phyloP scores from a whole-genome alignment of 257 asterid genomes.

The Perilla frutescens region DNA sequence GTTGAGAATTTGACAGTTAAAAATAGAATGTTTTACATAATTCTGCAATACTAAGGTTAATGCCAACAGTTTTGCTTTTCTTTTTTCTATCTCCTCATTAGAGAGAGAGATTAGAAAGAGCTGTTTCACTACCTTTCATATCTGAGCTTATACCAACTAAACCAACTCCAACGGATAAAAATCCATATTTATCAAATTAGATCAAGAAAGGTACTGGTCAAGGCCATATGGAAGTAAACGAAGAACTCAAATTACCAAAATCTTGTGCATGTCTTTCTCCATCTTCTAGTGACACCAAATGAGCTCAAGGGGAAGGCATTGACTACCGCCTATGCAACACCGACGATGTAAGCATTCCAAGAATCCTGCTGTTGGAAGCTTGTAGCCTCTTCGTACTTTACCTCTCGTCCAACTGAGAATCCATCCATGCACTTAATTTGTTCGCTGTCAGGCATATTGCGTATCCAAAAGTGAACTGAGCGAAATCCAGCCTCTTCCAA shows the following conservation, averaged over 20 bases:
- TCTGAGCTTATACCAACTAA: too few species aligned
- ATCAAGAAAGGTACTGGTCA: constrained; percentile 21
- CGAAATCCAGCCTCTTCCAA: constrained; percentile 93
- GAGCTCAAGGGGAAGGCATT: constrained; percentile 8
- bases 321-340: constrained; percentile 57
- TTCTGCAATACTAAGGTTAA: too few species aligned
- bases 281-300: background rate
- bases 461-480: constrained; percentile 82
- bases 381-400: constrained; percentile 82
- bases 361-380: constrained; percentile 93
- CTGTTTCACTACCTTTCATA: too few species aligned
- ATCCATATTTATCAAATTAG: constrained; percentile 12
- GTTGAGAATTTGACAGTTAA: too few species aligned
- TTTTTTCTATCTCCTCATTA: too few species aligned
- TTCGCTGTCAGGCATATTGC: constrained; percentile 84
- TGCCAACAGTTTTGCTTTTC: too few species aligned
- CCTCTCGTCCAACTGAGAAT: constrained; percentile 68
- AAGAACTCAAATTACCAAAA: constrained; percentile 16
- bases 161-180: background rate
- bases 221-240: background rate
- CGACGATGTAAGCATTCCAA: constrained; percentile 94
- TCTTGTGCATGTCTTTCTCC: constrained; percentile 5
- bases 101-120: too few species aligned
- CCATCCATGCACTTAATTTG: constrained; percentile 70
- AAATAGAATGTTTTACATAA: too few species aligned